Percentiles rank a stretch among this genome's conserved stretches.
These are phyloP conservation scores for Suhomyces kunorum DNA, from an alignment of 1,139 yeast genomes.

Conservation along the genomic window DNA sequence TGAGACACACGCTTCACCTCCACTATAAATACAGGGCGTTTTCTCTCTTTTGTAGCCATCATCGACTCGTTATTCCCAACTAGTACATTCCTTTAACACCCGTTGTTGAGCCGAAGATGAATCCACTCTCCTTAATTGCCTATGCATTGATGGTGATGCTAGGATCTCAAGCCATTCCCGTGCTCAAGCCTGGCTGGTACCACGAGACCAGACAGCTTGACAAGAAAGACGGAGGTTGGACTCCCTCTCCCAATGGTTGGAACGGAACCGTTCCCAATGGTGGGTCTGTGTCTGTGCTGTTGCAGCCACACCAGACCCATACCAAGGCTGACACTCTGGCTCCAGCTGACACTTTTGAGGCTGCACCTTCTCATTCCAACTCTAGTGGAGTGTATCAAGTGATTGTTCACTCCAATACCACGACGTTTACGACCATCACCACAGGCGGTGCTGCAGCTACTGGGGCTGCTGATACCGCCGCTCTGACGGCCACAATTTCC, in stretches of 20 bases:
- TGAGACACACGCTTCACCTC: not conserved
- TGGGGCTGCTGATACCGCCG: not conserved
- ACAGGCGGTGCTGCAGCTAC: not conserved
- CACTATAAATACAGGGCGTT: not conserved
- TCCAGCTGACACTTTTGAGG: too few relatives aligned
- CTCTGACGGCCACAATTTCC: not conserved
- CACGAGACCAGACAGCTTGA: slow-evolving; percentile 1
- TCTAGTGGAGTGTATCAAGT: not conserved
- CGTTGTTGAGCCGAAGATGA: slow-evolving; percentile 7
- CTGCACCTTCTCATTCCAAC: not conserved
- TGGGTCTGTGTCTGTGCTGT: too few relatives aligned
- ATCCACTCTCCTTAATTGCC: slow-evolving; percentile 11
- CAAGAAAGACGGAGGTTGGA: slow-evolving; percentile 7
- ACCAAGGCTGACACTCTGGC: not conserved
- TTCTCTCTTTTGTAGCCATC: not conserved
- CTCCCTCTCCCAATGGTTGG: slow-evolving; percentile 10
- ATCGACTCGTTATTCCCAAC: slow-evolving; percentile 10
- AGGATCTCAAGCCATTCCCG: slow-evolving; percentile 5
- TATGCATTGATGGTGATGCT: slow-evolving; percentile 4
- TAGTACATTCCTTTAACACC: slow-evolving; percentile 10
- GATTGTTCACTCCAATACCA: not conserved
- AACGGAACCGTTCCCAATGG: slow-evolving; percentile 5
- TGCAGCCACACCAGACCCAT: too few relatives aligned
- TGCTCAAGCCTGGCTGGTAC: not conserved
- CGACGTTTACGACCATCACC: slow-evolving; percentile 2